phyloP scores from a whole-genome alignment of 202 grass and related monocot genomes.

The Digitaria exilis region DNA sequence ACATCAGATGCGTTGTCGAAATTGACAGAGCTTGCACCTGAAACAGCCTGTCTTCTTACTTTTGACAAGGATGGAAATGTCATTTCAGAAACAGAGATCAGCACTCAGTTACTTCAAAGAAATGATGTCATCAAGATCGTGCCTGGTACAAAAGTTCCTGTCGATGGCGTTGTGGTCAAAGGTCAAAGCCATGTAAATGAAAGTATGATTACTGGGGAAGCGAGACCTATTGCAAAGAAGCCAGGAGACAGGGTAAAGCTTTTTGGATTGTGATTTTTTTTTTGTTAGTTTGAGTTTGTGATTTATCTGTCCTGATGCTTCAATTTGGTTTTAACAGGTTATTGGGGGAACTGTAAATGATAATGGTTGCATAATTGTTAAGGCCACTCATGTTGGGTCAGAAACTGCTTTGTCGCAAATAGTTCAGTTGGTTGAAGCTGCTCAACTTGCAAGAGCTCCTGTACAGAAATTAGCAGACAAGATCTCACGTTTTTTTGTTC shows the following conservation, averaged over 20 bases:
- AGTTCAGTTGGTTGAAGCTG: constrained; percentile 97
- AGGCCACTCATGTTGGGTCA: constrained; percentile 91
- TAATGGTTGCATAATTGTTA: constrained; percentile 91
- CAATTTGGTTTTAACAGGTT: constrained; percentile 53
- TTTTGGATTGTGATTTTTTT: constrained; percentile 11
- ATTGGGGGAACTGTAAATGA: constrained; percentile 99
- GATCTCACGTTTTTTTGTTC: constrained; percentile 93
- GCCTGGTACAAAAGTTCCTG: constrained; percentile 94
- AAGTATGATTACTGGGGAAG: constrained; percentile 99
- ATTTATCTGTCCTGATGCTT: constrained; percentile 33
- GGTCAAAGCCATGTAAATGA: constrained; percentile 98
- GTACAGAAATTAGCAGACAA: constrained; percentile 93
- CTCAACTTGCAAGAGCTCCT: constrained; percentile 95
- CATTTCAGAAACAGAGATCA: constrained; percentile 87
- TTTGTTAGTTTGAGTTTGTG: neutral
- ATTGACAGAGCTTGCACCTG: constrained; percentile 92
- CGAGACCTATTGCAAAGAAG: constrained; percentile 87
- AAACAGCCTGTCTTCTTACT: constrained; percentile 81
- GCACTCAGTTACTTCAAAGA: constrained; percentile 91
- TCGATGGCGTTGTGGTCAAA: constrained; percentile 91
- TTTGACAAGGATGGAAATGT: constrained; percentile 73
- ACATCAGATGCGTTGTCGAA: constrained; percentile 97
- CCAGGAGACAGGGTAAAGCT: constrained; percentile 83
- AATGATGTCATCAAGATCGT: constrained; percentile 99
- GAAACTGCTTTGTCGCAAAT: constrained; percentile 99